Percentiles rank a stretch among this genome's conserved stretches.
Conservation (phyloP, 2,329 filamentous ascomycete species). For the Colletotrichum sp. region DNA sequence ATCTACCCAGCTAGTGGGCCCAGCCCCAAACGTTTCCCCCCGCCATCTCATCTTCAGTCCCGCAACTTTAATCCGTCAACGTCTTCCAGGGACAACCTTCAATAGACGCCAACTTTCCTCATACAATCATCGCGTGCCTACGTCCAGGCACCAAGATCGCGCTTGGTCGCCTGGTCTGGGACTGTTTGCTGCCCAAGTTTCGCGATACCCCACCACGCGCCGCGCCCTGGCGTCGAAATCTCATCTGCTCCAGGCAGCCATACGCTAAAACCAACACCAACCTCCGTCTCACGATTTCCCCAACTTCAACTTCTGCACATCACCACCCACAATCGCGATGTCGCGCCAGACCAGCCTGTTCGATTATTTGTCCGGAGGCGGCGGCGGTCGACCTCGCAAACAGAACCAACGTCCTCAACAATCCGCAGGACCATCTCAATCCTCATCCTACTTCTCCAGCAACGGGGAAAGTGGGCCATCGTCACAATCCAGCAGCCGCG, state of each 20-base stretch:
- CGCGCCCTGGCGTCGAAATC: neutral
- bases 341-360: neutral
- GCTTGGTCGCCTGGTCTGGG: neutral
- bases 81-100: neutral
- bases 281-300: neutral
- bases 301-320: neutral
- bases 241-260: neutral
- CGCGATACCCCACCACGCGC: neutral
- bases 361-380: neutral
- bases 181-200: too few relatives aligned
- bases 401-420: conserved; percentile 10
- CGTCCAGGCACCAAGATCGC: neutral
- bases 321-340: neutral
- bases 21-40: neutral
- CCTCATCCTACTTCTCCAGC: neutral
- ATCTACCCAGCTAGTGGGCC: neutral
- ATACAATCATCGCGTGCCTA: neutral
- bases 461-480: neutral
- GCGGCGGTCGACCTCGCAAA: neutral
- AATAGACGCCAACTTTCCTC: neutral
- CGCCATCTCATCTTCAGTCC: neutral
- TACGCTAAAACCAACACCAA: neutral
- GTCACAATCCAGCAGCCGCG: neutral
- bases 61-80: neutral
- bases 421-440: neutral